Evolutionary conservation across 1,139 yeast species (phyloP), one percentile per base, ranked within the genome.

Genomic region (Diutina pseudorugosa): DNA sequence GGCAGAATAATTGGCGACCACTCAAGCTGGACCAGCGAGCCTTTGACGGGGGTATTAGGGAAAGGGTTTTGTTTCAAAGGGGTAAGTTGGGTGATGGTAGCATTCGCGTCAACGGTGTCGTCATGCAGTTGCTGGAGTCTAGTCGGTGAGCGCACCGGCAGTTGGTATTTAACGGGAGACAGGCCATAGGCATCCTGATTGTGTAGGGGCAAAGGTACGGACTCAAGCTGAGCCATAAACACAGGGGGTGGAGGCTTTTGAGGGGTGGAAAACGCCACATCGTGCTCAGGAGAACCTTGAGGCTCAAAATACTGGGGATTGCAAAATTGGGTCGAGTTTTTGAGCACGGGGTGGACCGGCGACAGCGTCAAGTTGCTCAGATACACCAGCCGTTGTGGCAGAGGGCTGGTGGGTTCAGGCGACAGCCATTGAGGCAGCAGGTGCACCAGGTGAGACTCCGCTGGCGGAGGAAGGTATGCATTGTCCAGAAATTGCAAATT

Each of bases 1-100:
- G 80, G 77, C 50, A 77, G 71, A 16, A 79, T 70, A 9, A 79
- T 73, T 3, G 83, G 82, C 57, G 81, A 76, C 84, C 83, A 77
- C 60, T 76, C 77, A 33, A 76, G 63, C 14, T 70, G 65, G 33
- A 75, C 67, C 40, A 33, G 36, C 36, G 65, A 63, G 55, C 68
- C 73, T 36, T 63, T 62, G 16, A 64, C 61, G 7, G 77, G 77
- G 1, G 76, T 72, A 53, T 65, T 64, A 16, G 71, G 71, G 6
- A 66, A 61, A 21, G 59, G 60, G 14, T 60, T 59, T 45, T 63
- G 64, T 55, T 68, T 70, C 51, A 72, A 61, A 1, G 78, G 78
- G 1, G 77, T 72, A 52, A 73, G 60, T 58, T 72, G 76, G 7
- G 71, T 61, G 8, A 71, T 66, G 12, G 77, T 72, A 43, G 69